Evolutionary conservation across 345 rosid genomes (phyloP).

Genomic region (Euclidium syriacum): DNA sequence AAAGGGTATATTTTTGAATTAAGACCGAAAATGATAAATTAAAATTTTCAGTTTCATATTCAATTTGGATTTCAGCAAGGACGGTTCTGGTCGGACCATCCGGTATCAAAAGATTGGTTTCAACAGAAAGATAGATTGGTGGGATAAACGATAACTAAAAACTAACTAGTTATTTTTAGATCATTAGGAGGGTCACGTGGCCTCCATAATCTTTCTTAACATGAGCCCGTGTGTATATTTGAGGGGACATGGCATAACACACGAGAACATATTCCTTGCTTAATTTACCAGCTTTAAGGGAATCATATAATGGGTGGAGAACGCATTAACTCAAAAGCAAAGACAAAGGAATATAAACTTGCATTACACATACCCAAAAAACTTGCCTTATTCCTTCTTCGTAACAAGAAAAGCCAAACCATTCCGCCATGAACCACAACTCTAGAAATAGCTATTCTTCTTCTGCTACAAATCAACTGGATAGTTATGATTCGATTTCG

Average conservation of each 20-base stretch:
- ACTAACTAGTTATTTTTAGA: too few relatives aligned
- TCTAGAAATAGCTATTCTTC: constrained; percentile 9
- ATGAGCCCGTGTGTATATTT: too few relatives aligned
- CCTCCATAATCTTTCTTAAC: too few relatives aligned
- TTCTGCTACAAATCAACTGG: constrained; percentile 2
- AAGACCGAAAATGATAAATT: too few relatives aligned
- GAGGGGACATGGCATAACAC: constrained; percentile 11
- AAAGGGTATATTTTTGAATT: too few relatives aligned
- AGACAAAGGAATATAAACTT: constrained; percentile 2
- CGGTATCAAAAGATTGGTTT: too few relatives aligned
- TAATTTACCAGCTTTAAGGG: constrained; percentile 1
- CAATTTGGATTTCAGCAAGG: too few relatives aligned
- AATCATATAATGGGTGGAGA: constrained; percentile 30
- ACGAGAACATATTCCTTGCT: constrained; percentile 29
- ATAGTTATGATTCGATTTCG: background rate
- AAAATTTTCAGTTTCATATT: too few relatives aligned
- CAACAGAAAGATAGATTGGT: too few relatives aligned
- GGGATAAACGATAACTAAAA: too few relatives aligned
- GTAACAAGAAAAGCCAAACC: background rate
- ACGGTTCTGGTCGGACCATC: too few relatives aligned
- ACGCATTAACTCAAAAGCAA: constrained; percentile 24
- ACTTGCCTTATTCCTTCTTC: background rate
- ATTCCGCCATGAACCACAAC: constrained; percentile 26
- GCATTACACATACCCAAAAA: constrained; percentile 3
- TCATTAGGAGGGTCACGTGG: too few relatives aligned